Base-by-base conservation (phyloP, 768 basidiomycete species). In the Strobilomyces dryophilus region DNA sequence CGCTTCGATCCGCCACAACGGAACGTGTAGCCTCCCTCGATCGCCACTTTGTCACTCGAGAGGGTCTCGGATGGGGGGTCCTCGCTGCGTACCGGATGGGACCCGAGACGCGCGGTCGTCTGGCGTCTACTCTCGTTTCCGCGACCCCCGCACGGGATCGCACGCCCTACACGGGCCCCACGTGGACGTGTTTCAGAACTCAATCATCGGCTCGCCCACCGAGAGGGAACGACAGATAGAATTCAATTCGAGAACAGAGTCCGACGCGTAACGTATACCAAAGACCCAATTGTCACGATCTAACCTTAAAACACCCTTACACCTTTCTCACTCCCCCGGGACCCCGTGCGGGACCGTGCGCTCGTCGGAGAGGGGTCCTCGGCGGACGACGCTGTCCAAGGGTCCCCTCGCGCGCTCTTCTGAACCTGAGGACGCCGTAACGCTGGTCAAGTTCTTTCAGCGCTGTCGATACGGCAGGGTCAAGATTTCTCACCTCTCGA, bases 381-480 rank as follows among this genome's bases (percentile, higher is more conserved):
- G 47, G 59, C 40, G 49, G 44, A 29, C 5, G 47, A n/a, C n/a
- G 17, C 34, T 40, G n/a, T 4, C 29, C 50, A 45, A 57, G 59
- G 54, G 58, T 50, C 53, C 9, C 8, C 34, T 24, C 39, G 3
- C 18, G 10, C 18, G 37, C 7, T 11, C 37, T 14, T 35, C 34
- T 14, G 9, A 12, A 12, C 34, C 15, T 12, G 34, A 5, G 34
- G 12, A 35, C 34, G 34, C 34, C 34, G 34, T 35, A 35, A 35
- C 11, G 10, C 14, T 8, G 5, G 32, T 6, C 12, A 32, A 9
- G 12, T 36, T 17, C 15, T 36, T 26, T 24, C 21, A 8, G 26
- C 26, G 24, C 40, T 17, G 20, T 31, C 51, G 41, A 45, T 29
- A 47, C 41, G 46, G 36, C 51, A 63, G 52, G 62, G 59, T 51